Conservation (phyloP, 768 basidiomycete species). For the Suillus subaureus region DNA sequence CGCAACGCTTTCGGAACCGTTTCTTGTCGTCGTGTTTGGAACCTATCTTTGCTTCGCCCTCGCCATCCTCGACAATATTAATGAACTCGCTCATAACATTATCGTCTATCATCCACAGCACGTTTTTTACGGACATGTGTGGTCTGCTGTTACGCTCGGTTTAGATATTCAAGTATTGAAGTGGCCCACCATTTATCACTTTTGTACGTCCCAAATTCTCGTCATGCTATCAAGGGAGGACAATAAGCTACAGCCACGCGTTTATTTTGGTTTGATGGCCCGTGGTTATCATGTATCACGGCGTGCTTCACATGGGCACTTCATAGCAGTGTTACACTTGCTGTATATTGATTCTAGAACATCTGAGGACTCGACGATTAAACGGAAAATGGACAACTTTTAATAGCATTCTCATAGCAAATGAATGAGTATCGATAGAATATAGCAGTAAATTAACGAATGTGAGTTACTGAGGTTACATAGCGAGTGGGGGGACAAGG, state of each 20-base stretch:
- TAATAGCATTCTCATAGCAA: background rate
- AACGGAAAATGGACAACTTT: background rate
- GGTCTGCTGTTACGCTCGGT: slow-evolving; percentile 17
- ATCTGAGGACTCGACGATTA: background rate
- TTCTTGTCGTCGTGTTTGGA: slow-evolving; percentile 33
- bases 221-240: background rate
- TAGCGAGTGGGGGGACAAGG: background rate
- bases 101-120: slow-evolving; percentile 33
- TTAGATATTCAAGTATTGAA: background rate
- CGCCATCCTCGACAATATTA: slow-evolving; percentile 35
- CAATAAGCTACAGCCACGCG: background rate
- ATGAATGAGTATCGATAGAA: slow-evolving; percentile 3
- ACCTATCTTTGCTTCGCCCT: no score
- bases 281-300: background rate
- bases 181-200: background rate
- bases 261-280: background rate
- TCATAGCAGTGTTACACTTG: background rate
- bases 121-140: no score
- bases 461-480: background rate
- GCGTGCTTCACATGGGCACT: background rate
- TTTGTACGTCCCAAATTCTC: background rate
- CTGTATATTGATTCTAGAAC: background rate
- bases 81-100: slow-evolving; percentile 55
- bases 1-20: slow-evolving; percentile 37
- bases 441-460: slow-evolving; percentile 4